Evolutionary conservation across 2,329 filamentous ascomycete species (phyloP), one percentile per base, ranked within the genome.

Genomic region (Diaporthe sp.): DNA sequence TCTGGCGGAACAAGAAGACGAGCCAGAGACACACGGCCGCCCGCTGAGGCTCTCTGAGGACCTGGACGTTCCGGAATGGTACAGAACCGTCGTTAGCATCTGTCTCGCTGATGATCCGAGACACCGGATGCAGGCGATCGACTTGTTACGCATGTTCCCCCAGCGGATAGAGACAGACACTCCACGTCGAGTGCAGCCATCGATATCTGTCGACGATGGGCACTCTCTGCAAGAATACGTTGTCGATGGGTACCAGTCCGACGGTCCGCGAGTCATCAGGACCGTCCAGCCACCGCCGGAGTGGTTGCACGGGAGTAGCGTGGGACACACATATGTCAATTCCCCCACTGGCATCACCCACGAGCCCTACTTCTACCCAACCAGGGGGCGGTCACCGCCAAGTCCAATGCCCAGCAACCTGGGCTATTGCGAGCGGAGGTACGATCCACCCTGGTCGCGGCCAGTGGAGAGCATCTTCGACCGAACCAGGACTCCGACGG

Each of bases 1-100:
- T 30, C 85, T 99, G 59, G 96, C 95, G 1, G 93, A 93, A 80
- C 91, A 96, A 77, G 91, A 96, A 72, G 96, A 98, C 79, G 96
- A 98, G 79, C 97, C 97, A 1, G 97, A 98, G 81, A 88, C 90
- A 27, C 92, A 94, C 75, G 89, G 89, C 55, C 90, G 94, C 27
- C 96, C 96, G 0, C 84, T 98, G 75, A 85, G 85, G 30, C 84
- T 93, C 13, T 84, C 87, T 6, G 81, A 91, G 8, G 89, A 91
- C 66, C 82, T 88, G 15, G 87, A 92, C 35, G 88, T 97, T 12
- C 97, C 97, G 0, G 86, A 88, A 17, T 98, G 96, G 88, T 98
- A 94, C 82, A 90, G 91, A 75, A 87, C 90, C 22, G 87, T 98
- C 65, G 92, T 97, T 50, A 89, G 92, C 70, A 91, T 91, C 22